A percentile compares a stretch with the other conserved stretches of the same genome.
Conservation (phyloP, 2,329 filamentous ascomycete genomes). For the Exophiala sp. region DNA sequence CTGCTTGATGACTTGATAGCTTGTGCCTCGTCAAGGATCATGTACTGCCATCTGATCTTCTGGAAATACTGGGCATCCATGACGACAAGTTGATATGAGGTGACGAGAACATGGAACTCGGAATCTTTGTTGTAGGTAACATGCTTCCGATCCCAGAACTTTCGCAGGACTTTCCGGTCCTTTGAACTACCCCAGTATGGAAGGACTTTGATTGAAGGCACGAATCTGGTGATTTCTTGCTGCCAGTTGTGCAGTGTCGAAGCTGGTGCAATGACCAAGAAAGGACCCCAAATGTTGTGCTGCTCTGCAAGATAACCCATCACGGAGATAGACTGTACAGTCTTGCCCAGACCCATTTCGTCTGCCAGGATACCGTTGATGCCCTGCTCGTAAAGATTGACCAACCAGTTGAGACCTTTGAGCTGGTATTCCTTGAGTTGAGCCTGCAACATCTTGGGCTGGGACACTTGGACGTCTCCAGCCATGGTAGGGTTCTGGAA, state of each 20-base stretch:
- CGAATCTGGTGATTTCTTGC: conserved; percentile 93
- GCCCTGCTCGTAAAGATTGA: conserved; percentile 97
- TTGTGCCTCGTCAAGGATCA: conserved; percentile 98
- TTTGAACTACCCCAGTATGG: conserved; percentile 96
- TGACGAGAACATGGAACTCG: conserved; percentile 92
- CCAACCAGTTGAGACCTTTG: conserved; percentile 98
- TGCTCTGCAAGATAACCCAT: conserved; percentile 98
- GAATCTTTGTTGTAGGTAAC: conserved; percentile 91
- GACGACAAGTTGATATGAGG: conserved; percentile 95
- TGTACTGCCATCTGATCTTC: conserved; percentile 99
- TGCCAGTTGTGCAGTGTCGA: conserved; percentile 99
- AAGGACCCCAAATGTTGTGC: conserved; percentile 97
- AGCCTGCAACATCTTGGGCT: conserved; percentile 88
- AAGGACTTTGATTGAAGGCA: conserved; percentile 88
- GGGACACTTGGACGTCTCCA: conserved; percentile 88
- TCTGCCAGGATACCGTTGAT: conserved; percentile 99
- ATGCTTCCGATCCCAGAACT: conserved; percentile 99
- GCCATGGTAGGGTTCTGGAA: conserved; percentile 98
- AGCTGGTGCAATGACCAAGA: conserved; percentile 91
- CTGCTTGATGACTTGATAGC: conserved; percentile 98
- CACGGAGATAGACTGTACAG: conserved; percentile 96
- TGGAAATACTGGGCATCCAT: conserved; percentile 96
- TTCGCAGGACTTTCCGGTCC: conserved; percentile 91
- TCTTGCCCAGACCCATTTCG: conserved; percentile 99
- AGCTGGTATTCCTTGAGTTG: conserved; percentile 98